Evolutionary conservation across 805 yeast species (phyloP).

Genomic region (Lipomyces chichibuensis): DNA sequence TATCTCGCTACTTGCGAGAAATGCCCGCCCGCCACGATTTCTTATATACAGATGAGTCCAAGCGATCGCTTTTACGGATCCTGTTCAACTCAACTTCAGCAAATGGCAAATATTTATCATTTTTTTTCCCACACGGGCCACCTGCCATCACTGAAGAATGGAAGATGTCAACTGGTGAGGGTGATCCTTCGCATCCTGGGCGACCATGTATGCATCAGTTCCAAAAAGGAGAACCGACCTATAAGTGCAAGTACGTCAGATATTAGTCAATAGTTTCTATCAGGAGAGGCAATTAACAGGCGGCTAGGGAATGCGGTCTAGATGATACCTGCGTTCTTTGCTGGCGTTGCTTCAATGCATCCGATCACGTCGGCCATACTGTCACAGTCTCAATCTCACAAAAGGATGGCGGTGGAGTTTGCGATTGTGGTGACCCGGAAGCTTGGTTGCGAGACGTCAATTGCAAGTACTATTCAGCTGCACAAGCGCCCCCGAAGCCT

Average conservation of each 20-base stretch:
- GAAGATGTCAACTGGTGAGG: conserved; percentile 36
- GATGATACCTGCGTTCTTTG: conserved; percentile 89
- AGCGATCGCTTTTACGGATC: conserved; percentile 37
- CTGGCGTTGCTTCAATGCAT: conserved; percentile 69
- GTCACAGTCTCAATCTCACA: conserved; percentile 65
- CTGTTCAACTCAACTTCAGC: conserved; percentile 51
- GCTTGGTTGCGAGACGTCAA: conserved; percentile 65
- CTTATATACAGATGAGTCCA: conserved; percentile 38
- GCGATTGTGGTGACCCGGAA: conserved; percentile 89
- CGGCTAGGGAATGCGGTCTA: conserved; percentile 55
- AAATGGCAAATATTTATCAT: conserved; percentile 48
- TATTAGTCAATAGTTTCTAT: not conserved
- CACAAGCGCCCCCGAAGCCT: conserved; percentile 37
- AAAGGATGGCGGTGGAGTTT: conserved; percentile 69
- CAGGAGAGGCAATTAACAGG: not conserved
- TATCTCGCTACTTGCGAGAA: conserved; percentile 37
- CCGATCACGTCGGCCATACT: conserved; percentile 72
- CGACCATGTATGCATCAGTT: conserved; percentile 76
- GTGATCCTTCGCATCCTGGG: conserved; percentile 54
- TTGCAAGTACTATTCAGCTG: conserved; percentile 51
- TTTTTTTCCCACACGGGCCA: conserved; percentile 46
- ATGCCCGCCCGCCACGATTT: conserved; percentile 42
- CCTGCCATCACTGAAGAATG: conserved; percentile 24
- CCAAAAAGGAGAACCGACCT: conserved; percentile 77
- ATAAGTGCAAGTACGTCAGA: conserved; percentile 56